A percentile compares a stretch with the other conserved stretches of the same genome.
Evolutionary conservation across 2,329 filamentous ascomycete species (phyloP).

Genomic region (Verticillium klebahnii): DNA sequence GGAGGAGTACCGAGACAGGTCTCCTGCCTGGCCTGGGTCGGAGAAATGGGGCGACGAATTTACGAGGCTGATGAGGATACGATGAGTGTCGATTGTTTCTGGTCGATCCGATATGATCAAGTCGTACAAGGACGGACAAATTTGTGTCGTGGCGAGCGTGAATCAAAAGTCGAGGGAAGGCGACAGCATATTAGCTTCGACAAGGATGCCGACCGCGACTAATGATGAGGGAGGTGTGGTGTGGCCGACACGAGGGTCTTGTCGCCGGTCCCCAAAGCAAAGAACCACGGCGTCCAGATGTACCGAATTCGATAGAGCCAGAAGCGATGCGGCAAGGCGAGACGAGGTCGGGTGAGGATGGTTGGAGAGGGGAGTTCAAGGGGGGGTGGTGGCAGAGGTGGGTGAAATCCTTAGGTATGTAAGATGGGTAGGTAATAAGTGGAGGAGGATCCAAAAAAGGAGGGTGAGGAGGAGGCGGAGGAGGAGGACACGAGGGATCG

Average conservation of each 20-base stretch:
- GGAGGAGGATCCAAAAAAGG: neutral
- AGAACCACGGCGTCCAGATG: neutral
- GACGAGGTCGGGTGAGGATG: neutral
- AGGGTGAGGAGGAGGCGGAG: neutral
- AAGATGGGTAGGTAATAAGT: neutral
- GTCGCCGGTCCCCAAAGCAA: neutral
- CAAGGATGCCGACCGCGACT: neutral
- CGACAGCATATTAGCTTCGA: neutral
- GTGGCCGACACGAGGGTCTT: neutral
- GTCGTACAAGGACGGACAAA: neutral
- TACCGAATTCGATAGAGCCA: neutral
- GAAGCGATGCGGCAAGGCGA: neutral
- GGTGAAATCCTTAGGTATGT: neutral
- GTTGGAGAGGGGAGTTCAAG: neutral
- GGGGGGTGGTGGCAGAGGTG: neutral
- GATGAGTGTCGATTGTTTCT: neutral
- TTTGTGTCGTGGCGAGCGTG: neutral
- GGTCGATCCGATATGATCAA: conserved; percentile 1
- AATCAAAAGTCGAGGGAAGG: neutral
- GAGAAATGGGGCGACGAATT: neutral
- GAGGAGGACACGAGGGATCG: neutral
- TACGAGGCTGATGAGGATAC: neutral
- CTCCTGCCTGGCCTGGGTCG: neutral
- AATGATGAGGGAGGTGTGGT: neutral
- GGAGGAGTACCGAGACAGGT: neutral